Conservation (phyloP, 164 flowering plant genomes). For the Aristolochia californica region DNA sequence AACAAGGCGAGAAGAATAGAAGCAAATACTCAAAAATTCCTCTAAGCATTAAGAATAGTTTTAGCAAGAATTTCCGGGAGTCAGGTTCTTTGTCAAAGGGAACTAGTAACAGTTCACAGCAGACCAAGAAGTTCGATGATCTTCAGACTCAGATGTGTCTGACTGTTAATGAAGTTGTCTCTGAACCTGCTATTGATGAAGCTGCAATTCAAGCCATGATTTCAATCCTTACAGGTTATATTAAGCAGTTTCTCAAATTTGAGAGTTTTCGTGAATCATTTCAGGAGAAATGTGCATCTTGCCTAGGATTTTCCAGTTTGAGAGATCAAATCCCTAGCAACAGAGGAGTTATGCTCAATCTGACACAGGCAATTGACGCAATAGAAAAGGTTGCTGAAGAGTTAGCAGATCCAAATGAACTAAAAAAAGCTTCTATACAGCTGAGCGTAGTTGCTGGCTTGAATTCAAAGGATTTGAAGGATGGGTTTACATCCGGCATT, state of each 20-base stretch:
- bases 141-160: slow-evolving; percentile 12
- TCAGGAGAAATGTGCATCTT: slow-evolving; percentile 32
- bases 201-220: slow-evolving; percentile 55
- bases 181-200: slow-evolving; percentile 53
- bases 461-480: slow-evolving; percentile 41
- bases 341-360: slow-evolving; percentile 30
- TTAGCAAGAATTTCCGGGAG: slow-evolving; percentile 13
- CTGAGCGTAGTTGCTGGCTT: slow-evolving; percentile 56
- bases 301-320: slow-evolving; percentile 22
- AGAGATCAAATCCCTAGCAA: slow-evolving; percentile 24
- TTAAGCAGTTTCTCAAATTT: slow-evolving; percentile 35
- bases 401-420: slow-evolving; percentile 22
- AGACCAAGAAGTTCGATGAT: slow-evolving; percentile 17
- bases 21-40: slow-evolving; percentile 11
- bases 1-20: slow-evolving; percentile 9
- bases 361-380: slow-evolving; percentile 49
- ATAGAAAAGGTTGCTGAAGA: slow-evolving; percentile 43
- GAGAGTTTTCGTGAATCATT: slow-evolving; percentile 33
- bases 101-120: slow-evolving; percentile 15
- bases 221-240: slow-evolving; percentile 46
- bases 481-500: slow-evolving; percentile 47
- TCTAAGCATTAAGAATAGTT: slow-evolving; percentile 6
- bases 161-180: slow-evolving; percentile 6
- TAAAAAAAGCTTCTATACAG: slow-evolving; percentile 53
- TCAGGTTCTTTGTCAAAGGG: slow-evolving; percentile 6